phyloP scores from a whole-genome alignment of 2,329 filamentous ascomycete species.

The Talaromyces sp. region DNA sequence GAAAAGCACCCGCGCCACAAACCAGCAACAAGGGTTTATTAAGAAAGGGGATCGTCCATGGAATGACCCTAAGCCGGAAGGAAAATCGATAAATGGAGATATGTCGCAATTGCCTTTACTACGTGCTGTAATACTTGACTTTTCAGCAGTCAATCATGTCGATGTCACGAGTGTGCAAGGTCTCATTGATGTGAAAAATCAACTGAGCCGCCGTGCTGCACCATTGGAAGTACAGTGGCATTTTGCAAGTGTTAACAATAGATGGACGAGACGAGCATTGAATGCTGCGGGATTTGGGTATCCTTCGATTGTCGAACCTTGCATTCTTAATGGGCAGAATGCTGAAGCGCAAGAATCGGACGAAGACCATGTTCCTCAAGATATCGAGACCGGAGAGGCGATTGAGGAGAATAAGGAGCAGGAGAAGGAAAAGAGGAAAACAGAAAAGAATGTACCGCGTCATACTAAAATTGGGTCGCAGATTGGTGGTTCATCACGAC shows the following conservation, averaged over 20 bases:
- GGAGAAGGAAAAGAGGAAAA: not conserved
- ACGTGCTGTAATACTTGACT: slow-evolving; percentile 84
- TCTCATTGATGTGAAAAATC: slow-evolving; percentile 87
- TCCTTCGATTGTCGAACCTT: slow-evolving; percentile 39
- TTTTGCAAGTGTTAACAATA: slow-evolving; percentile 81
- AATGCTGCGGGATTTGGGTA: slow-evolving; percentile 68
- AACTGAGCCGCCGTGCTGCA: slow-evolving; percentile 79
- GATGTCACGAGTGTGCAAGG: slow-evolving; percentile 88
- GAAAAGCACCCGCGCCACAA: slow-evolving; percentile 71
- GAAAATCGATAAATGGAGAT: not conserved
- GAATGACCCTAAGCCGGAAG: slow-evolving; percentile 80
- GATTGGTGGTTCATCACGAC: slow-evolving; percentile 38
- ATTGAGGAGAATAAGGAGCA: not conserved
- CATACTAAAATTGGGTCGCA: not conserved
- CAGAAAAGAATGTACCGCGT: not conserved
- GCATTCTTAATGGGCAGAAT: not conserved
- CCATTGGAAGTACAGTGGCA: slow-evolving; percentile 88
- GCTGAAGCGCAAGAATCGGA: not conserved
- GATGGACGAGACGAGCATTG: slow-evolving; percentile 88
- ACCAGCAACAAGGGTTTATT: slow-evolving; percentile 63
- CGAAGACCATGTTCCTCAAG: not conserved
- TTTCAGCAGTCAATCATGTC: slow-evolving; percentile 85
- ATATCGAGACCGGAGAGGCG: not conserved
- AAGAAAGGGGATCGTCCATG: slow-evolving; percentile 77
- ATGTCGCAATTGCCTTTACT: slow-evolving; percentile 63